Evolutionary conservation across 495 filamentous ascomycete genomes (phyloP).

Genomic region (Xylaria scruposa): DNA sequence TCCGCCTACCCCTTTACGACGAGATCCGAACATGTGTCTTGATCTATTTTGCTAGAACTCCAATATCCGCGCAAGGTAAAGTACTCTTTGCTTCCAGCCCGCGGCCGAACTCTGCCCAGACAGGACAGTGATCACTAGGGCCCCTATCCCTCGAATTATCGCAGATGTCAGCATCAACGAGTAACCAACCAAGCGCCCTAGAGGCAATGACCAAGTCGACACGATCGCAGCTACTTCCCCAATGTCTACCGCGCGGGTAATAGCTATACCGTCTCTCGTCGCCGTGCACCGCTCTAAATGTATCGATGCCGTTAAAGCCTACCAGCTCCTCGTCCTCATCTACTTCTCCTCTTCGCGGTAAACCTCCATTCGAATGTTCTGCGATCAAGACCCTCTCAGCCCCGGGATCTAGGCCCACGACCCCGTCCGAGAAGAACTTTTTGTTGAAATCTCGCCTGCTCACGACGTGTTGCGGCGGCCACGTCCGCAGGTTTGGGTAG

Average conservation of each 20-base stretch:
- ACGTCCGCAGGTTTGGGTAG: not conserved
- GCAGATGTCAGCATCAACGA: conserved; percentile 40
- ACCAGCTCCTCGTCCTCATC: not conserved
- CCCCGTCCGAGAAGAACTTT: not conserved
- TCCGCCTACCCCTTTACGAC: not conserved
- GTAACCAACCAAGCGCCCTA: conserved; percentile 28
- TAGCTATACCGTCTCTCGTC: conserved; percentile 44
- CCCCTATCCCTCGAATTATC: conserved; percentile 44
- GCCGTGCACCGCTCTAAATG: conserved; percentile 37
- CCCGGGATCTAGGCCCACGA: not conserved
- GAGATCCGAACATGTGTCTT: not conserved
- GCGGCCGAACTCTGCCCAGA: conserved; percentile 37
- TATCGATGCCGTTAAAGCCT: conserved; percentile 40
- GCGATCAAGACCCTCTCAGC: not conserved
- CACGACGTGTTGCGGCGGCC: not conserved
- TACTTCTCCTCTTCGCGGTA: not conserved
- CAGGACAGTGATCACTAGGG: conserved; percentile 46
- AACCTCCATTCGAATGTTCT: not conserved
- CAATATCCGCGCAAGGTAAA: not conserved
- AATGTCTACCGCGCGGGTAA: conserved; percentile 37
- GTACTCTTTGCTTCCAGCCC: not conserved
- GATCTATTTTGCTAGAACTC: not conserved
- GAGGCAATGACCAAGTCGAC: conserved; percentile 48
- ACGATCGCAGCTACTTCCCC: conserved; percentile 47
- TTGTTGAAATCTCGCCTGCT: not conserved